Evolutionary conservation across 2,329 filamentous ascomycete species (phyloP).

Genomic region (Zalaria sp.): DNA sequence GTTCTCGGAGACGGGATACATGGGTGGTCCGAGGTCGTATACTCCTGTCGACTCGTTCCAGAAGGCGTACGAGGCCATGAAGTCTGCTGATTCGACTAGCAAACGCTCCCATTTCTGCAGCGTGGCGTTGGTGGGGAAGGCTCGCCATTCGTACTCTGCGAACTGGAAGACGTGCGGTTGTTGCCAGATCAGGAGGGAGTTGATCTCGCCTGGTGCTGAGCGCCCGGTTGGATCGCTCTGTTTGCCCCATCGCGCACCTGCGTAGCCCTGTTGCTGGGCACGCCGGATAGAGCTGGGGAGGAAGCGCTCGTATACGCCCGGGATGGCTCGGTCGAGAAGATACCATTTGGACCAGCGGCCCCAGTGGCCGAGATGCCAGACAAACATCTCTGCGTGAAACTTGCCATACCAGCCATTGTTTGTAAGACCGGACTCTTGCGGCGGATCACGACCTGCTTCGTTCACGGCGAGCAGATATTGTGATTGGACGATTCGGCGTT

Average conservation of each 20-base stretch:
- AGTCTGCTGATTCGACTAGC: constrained; percentile 39
- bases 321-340: constrained; percentile 30
- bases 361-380: constrained; percentile 41
- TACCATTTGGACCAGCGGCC: constrained; percentile 32
- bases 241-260: constrained; percentile 36
- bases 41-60: constrained; percentile 36
- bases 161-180: constrained; percentile 48
- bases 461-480: constrained; percentile 41
- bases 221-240: constrained; percentile 44
- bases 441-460: constrained; percentile 32
- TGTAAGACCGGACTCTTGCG: constrained; percentile 35
- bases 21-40: constrained; percentile 40
- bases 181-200: constrained; percentile 48
- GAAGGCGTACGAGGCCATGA: constrained; percentile 45
- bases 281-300: constrained; percentile 22
- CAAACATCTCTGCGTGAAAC: constrained; percentile 41
- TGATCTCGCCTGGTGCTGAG: constrained; percentile 46
- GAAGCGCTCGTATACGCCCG: constrained; percentile 35
- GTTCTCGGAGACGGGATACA: constrained; percentile 42
- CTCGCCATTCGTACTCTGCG: constrained; percentile 41
- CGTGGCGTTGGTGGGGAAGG: constrained; percentile 27
- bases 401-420: constrained; percentile 40
- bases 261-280: constrained; percentile 23
- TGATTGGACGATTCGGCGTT: constrained; percentile 38
- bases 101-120: constrained; percentile 40